A percentile compares a stretch with the other conserved stretches of the same genome.
phyloP scores from a whole-genome alignment of 495 filamentous ascomycete species.

The Penicillium salamii region DNA sequence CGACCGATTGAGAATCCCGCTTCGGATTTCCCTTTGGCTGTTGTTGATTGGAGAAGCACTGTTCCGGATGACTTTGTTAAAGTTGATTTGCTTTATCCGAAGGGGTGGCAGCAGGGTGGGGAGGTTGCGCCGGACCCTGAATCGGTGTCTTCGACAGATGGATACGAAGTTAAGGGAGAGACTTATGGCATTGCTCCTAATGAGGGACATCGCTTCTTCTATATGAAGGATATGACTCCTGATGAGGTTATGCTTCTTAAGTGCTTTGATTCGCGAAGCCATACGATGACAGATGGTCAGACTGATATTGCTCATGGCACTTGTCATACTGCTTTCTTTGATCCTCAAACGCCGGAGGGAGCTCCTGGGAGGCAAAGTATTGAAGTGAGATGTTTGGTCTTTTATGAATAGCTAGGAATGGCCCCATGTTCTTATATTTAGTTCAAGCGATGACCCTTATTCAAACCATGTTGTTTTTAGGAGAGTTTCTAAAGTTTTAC shows the following conservation, averaged over 20 bases:
- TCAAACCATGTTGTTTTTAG: no score
- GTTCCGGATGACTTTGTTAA: constrained; percentile 62
- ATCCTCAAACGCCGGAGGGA: constrained; percentile 62
- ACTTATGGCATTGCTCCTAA: constrained; percentile 9
- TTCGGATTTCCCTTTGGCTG: constrained; percentile 64
- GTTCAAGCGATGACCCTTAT: background rate
- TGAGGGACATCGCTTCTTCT: constrained; percentile 11
- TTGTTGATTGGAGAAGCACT: constrained; percentile 61
- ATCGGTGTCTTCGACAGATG: constrained; percentile 73
- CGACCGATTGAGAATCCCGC: constrained; percentile 72
- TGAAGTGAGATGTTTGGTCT: constrained; percentile 79
- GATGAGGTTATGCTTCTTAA: constrained; percentile 75
- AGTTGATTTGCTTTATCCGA: constrained; percentile 71
- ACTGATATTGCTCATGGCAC: constrained; percentile 59
- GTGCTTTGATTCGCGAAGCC: constrained; percentile 66
- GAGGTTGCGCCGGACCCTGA: constrained; percentile 57
- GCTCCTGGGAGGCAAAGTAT: constrained; percentile 72
- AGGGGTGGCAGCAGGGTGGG: constrained; percentile 67
- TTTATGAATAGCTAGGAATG: constrained; percentile 30
- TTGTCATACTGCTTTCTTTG: constrained; percentile 77
- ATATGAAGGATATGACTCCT: constrained; percentile 23
- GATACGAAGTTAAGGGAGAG: constrained; percentile 31
- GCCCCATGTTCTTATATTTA: background rate
- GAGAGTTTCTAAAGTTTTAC: no score
- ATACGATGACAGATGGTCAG: constrained; percentile 25